Evolutionary conservation across 306 rosid genomes (phyloP), one percentile per base, ranked within the genome.

Genomic region (Cucurbita ficifolia): DNA sequence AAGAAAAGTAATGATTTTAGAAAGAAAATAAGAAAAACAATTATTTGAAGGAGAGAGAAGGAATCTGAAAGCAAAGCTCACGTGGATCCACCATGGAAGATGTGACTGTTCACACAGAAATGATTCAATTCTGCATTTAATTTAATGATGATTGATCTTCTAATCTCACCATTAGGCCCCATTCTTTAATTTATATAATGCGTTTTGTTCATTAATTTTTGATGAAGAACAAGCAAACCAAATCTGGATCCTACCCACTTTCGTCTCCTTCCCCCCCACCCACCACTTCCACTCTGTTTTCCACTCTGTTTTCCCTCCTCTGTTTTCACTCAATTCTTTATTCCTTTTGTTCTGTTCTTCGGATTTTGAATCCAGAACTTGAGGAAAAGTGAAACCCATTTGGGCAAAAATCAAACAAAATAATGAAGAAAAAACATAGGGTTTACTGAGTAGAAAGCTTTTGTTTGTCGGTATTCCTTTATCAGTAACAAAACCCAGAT

Each of bases 31-130:
- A 48, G 1, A 48, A 48, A 49, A 4, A 49, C 7, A 49, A 49
- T 49, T 49, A 13, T 49, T 49, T 49, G 53, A 49, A 49, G 50
- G 11, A 46, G 51, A 13, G 52, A 48, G 52, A 48, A 0, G 53
- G 18, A 49, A 49, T 7, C 16, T 49, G 18, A 49, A 49, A 5
- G 53, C 8, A 49, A 14, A 22, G 55, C 21, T 21, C 7, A 69
- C 73, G 22, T 69, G 74, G 59, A 70, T 70, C 59, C 74, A 49
- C 42, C 59, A 16, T 70, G 74, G 59, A 70, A 70, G 59, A 70
- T 52, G 59, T 50, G 59, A 70, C 24, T 49, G 10, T 70, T n/a
- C 46, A 49, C 46, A 49, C 59, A 49, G 16, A n/a, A 70, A 48
- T 69, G 45, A 70, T 48, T 49, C 58, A 70, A 49, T 70, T 48